Percentiles rank a stretch among this genome's conserved stretches.
These are phyloP conservation scores for Hypomontagnella submonticulosa DNA, from an alignment of 495 filamentous ascomycete genomes.

Conservation along the genomic window DNA sequence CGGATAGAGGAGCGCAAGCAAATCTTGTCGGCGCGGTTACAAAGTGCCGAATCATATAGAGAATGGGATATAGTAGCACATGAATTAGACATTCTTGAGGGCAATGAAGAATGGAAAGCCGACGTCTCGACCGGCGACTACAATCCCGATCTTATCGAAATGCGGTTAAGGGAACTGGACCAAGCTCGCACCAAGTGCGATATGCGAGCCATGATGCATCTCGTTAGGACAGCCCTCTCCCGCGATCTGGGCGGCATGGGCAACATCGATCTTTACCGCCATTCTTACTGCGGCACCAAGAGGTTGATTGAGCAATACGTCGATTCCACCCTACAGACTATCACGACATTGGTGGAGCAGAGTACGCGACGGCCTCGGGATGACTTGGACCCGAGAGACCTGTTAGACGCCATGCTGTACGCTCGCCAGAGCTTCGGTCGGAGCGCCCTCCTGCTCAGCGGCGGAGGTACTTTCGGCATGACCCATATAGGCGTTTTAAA, in stretches of 20 bases:
- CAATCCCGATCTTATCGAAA: slow-evolving; percentile 71
- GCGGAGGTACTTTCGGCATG: slow-evolving; percentile 96
- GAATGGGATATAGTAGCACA: slow-evolving; percentile 76
- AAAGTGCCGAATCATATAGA: slow-evolving; percentile 68
- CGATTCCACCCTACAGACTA: slow-evolving; percentile 76
- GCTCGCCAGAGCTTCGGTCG: slow-evolving; percentile 89
- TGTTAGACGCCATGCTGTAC: slow-evolving; percentile 76
- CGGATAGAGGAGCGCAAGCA: slow-evolving; percentile 69
- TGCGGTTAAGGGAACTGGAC: slow-evolving; percentile 77
- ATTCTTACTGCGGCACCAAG: slow-evolving; percentile 89
- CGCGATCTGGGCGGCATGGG: slow-evolving; percentile 89
- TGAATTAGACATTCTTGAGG: slow-evolving; percentile 84
- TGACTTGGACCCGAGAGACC: slow-evolving; percentile 69
- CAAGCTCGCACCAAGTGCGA: slow-evolving; percentile 80
- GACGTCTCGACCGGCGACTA: slow-evolving; percentile 67
- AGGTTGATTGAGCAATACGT: slow-evolving; percentile 87
- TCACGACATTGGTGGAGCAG: slow-evolving; percentile 74
- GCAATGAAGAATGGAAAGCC: slow-evolving; percentile 84
- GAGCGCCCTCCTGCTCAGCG: slow-evolving; percentile 86
- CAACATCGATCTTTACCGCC: slow-evolving; percentile 81
- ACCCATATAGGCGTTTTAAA: slow-evolving; percentile 96
- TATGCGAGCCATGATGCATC: slow-evolving; percentile 75
- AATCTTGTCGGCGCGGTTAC: slow-evolving; percentile 70
- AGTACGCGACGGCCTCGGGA: slow-evolving; percentile 62
- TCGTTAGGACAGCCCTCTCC: slow-evolving; percentile 82